Evolutionary conservation across 192 early-diverging fungal species (phyloP), one percentile per base, ranked within the genome.

Genomic region (Backusella parvicylindrica): DNA sequence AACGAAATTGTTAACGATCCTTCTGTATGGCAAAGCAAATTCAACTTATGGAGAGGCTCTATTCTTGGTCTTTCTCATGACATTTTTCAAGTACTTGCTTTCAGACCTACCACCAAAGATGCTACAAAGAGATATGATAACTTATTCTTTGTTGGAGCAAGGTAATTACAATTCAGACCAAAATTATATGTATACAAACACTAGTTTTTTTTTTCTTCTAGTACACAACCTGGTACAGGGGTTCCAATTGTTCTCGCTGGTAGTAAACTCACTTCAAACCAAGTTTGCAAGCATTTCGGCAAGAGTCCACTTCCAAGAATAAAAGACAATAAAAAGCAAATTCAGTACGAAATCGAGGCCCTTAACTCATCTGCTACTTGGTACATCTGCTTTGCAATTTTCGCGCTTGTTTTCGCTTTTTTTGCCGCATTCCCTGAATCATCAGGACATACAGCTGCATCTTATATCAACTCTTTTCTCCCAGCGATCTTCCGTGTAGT

Each of bases 151-250:
- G 88, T 89, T 60, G 86, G 86, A 33, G 87, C 88, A 6, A 69
- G 68, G 68, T 43, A 69, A 53, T 23, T 53, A 53, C 18, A 53
- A 23, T 53, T 53, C 40, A 67, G 32, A 36, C 35, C 16, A 35
- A 68, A 37, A 12, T n/a, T 68, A 11, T 68, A 36, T 68, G 3
- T 37, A 7, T 68, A 38, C 21, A 37, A n/a, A 68, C 0, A 32
- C 8, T 53, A 9, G 21, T 9, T 6, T 50, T 66, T 35, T 66
- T 67, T 67, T 67, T 68, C 16, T 28, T 41, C 3, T 41, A 86
- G 84, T 31, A 86, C 88, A 2, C 87, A 89, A 72, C 88, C 88
- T 32, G 88, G 88, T 30, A 89, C 87, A 28, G 88, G 88, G 64
- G 88, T 89, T 16, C 88, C 88, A 33, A 86, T 89, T 41, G 86